phyloP scores from a whole-genome alignment of 305 asterid species.

The Fraxinus albicans region DNA sequence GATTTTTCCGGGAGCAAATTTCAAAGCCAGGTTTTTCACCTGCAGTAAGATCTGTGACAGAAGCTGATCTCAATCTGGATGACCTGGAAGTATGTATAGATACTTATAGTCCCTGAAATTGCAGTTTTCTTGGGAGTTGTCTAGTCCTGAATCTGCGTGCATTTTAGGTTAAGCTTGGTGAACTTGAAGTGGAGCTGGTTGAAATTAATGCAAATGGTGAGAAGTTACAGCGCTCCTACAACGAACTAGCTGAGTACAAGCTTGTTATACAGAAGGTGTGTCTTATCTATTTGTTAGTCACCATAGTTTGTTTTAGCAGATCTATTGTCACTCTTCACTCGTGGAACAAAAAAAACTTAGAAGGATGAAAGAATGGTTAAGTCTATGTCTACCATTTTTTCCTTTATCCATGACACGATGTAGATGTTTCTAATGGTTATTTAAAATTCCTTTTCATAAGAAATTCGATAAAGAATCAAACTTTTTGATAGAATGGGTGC shows the following conservation, averaged over 20 bases:
- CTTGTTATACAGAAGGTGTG: conserved; percentile 84
- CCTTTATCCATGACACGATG: not conserved
- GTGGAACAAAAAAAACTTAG: not conserved
- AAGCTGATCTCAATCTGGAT: conserved; percentile 57
- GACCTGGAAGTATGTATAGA: conserved; percentile 75
- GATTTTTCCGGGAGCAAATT: conserved; percentile 90
- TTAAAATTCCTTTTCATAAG: not conserved
- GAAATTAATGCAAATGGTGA: conserved; percentile 91
- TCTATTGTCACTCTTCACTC: not conserved
- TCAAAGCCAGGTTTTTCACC: conserved; percentile 71
- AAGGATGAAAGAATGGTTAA: not conserved
- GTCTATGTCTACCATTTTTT: not conserved
- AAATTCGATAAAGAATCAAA: not conserved
- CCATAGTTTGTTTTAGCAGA: conserved; percentile 4
- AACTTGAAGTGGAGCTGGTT: conserved; percentile 87
- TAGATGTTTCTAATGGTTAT: not conserved
- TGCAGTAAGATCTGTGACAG: conserved; percentile 42
- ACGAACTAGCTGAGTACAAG: conserved; percentile 88
- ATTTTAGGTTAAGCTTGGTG: conserved; percentile 87
- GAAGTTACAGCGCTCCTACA: conserved; percentile 83
- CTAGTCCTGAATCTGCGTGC: conserved; percentile 20
- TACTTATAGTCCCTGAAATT: conserved; percentile 8
- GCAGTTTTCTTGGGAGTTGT: conserved; percentile 6
- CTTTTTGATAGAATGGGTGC: not conserved
- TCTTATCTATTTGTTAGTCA: not conserved